Percentiles rank a stretch among this genome's conserved stretches.
Conservation (phyloP, 306 rosid genomes). For the Clitoria ternatea region DNA sequence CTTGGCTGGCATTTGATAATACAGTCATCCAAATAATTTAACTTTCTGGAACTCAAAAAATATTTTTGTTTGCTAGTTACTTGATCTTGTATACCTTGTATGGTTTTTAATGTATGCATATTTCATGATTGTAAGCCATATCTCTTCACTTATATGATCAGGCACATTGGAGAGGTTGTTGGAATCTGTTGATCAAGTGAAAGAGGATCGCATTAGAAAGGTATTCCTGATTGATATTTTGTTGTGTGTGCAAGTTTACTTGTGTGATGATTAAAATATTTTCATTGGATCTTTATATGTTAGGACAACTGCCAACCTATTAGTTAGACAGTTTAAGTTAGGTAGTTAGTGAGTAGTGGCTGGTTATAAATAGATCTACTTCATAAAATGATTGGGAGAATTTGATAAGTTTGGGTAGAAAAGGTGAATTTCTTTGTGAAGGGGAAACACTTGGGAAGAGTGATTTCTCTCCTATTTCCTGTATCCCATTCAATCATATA, state of each 20-base stretch:
- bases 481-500: too few species aligned
- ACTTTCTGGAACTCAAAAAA: background rate
- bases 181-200: slow-evolving; percentile 70
- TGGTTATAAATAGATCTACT: too few species aligned
- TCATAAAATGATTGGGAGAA: too few species aligned
- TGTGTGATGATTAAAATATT: slow-evolving; percentile 4
- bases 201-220: slow-evolving; percentile 79
- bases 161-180: slow-evolving; percentile 82
- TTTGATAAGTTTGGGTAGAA: too few species aligned
- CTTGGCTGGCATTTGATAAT: slow-evolving; percentile 14
- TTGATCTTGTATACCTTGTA: slow-evolving; percentile 13
- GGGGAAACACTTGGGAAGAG: too few species aligned
- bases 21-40: slow-evolving; percentile 14
- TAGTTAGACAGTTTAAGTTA: too few species aligned
- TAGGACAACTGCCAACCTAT: too few species aligned
- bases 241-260: background rate
- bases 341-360: too few species aligned
- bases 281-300: background rate
- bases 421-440: too few species aligned
- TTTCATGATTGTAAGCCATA: slow-evolving; percentile 12
- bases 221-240: slow-evolving; percentile 35
- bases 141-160: slow-evolving; percentile 29
- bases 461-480: too few species aligned
- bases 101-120: background rate
- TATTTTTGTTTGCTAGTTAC: background rate